These are phyloP conservation scores for Amniculicola lignicola DNA, from an alignment of 495 filamentous ascomycete genomes.

Conservation along the genomic window DNA sequence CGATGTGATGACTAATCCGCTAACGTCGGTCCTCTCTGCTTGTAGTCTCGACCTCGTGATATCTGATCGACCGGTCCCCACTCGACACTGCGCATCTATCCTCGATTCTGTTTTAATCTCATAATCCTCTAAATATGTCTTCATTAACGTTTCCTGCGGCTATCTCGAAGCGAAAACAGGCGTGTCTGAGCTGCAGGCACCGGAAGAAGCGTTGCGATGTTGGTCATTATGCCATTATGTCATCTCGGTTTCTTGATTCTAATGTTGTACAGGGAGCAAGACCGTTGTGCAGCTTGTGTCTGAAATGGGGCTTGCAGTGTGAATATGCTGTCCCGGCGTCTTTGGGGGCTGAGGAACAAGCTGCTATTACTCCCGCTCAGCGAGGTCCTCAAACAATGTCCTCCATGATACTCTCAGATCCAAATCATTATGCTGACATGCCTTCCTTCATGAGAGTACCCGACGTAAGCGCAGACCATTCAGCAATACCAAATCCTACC, in stretches of 20 bases:
- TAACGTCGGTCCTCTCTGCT: too few relatives aligned
- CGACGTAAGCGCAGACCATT: neutral
- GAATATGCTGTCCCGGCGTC: conserved; percentile 8
- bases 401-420: neutral
- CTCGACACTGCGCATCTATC: too few relatives aligned
- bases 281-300: conserved; percentile 18
- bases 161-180: conserved; percentile 28
- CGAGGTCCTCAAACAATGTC: neutral
- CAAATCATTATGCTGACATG: neutral
- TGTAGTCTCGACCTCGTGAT: too few relatives aligned
- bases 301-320: conserved; percentile 22
- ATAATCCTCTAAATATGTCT: too few relatives aligned
- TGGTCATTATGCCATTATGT: neutral
- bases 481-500: conserved; percentile 4
- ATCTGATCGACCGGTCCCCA: too few relatives aligned
- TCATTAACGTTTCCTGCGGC: conserved; percentile 8
- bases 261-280: conserved; percentile 13
- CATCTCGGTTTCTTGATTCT: neutral
- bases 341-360: too few relatives aligned
- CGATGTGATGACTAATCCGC: too few relatives aligned
- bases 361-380: neutral
- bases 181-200: conserved; percentile 26
- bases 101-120: too few relatives aligned
- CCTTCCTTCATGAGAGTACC: neutral
- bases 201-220: conserved; percentile 31